phyloP scores from a whole-genome alignment of 2,329 filamentous ascomycete genomes.

The Thielaviopsis euricoi region DNA sequence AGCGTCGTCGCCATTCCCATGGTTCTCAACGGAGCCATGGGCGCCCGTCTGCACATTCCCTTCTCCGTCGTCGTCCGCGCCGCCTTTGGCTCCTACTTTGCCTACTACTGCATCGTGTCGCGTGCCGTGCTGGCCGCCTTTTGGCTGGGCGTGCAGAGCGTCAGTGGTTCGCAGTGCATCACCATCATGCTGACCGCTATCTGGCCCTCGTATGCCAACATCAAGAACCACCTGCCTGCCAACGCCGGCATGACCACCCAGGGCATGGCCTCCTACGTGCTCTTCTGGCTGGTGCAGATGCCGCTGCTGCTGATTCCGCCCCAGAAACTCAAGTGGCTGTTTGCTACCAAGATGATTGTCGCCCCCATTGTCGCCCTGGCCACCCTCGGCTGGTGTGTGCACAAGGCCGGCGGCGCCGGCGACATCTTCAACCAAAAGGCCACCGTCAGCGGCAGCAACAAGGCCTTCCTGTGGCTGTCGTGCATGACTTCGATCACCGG shows the following conservation, averaged over 20 bases:
- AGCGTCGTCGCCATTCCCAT: slow-evolving; percentile 26
- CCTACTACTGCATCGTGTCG: slow-evolving; percentile 24
- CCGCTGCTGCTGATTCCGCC: slow-evolving; percentile 27
- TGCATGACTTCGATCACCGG: slow-evolving; percentile 31
- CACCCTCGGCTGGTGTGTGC: slow-evolving; percentile 24
- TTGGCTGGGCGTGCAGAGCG: slow-evolving; percentile 30
- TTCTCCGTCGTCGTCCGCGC: slow-evolving; percentile 25
- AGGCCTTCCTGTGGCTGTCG: slow-evolving; percentile 25
- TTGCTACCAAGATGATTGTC: slow-evolving; percentile 23
- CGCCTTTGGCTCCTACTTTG: slow-evolving; percentile 26
- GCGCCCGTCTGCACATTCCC: slow-evolving; percentile 25
- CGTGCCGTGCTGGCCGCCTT: slow-evolving; percentile 25
- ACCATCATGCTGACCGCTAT: slow-evolving; percentile 19
- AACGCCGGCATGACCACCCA: slow-evolving; percentile 20
- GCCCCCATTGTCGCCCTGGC: slow-evolving; percentile 13
- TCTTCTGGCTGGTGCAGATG: slow-evolving; percentile 31
- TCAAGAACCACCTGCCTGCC: slow-evolving; percentile 24
- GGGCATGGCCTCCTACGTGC: slow-evolving; percentile 26
- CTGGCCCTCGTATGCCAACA: slow-evolving; percentile 23
- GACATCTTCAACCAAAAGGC: slow-evolving; percentile 11
- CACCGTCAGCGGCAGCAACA: slow-evolving; percentile 19
- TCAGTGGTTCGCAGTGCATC: slow-evolving; percentile 16
- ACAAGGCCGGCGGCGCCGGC: slow-evolving; percentile 12
- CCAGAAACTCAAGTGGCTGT: slow-evolving; percentile 26
- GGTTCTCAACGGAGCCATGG: slow-evolving; percentile 24